Evolutionary conservation across 75 land plant genomes (phyloP).

Genomic region (Picea sitchensis): DNA sequence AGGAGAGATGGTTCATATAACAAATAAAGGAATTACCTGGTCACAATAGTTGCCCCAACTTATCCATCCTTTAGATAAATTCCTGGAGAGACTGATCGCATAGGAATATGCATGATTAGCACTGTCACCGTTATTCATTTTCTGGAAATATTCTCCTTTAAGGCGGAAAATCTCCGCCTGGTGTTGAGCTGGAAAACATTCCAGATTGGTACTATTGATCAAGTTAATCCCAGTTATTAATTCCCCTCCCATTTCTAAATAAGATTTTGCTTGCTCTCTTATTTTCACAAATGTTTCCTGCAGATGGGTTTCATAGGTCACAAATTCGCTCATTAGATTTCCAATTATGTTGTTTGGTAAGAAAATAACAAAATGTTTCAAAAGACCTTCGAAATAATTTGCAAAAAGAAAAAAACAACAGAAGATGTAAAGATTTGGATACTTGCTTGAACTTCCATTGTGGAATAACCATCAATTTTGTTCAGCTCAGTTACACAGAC

Average conservation of each 20-base stretch:
- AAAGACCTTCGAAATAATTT: background rate
- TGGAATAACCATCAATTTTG: conserved; percentile 94
- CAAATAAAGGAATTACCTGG: conserved; percentile 45
- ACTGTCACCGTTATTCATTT: conserved; percentile 71
- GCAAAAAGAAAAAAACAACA: too few species aligned
- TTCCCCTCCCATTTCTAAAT: conserved; percentile 93
- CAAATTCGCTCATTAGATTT: background rate
- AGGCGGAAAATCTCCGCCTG: conserved; percentile 92
- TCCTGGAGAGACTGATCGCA: conserved; percentile 76
- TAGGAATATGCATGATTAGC: conserved; percentile 84
- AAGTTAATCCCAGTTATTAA: conserved; percentile 78
- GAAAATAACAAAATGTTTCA: background rate
- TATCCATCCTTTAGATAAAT: conserved; percentile 98
- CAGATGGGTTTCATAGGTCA: conserved; percentile 5
- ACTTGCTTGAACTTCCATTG: conserved; percentile 96
- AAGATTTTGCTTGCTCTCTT: conserved; percentile 97
- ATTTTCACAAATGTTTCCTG: conserved; percentile 99
- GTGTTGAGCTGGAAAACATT: conserved; percentile 82
- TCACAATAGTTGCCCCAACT: conserved; percentile 99
- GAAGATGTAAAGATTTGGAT: background rate
- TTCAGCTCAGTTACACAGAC: conserved; percentile 92
- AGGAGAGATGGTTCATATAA: background rate
- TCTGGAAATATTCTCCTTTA: conserved; percentile 87
- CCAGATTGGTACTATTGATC: conserved; percentile 90
- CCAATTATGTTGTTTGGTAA: too few species aligned